Evolutionary conservation across 768 basidiomycete genomes (phyloP).

Genomic region (Hypholoma sublateritium): DNA sequence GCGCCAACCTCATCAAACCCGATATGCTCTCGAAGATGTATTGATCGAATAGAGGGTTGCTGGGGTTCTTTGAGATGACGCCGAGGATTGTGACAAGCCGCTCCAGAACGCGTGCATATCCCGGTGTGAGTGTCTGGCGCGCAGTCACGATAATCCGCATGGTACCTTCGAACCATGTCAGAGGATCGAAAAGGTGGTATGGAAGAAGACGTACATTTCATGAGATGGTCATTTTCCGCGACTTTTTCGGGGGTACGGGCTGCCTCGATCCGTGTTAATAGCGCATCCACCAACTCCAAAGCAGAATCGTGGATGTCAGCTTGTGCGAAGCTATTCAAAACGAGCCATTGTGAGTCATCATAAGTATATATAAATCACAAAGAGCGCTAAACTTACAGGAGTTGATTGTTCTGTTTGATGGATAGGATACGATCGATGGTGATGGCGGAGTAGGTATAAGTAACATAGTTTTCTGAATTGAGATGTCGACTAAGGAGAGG

Average conservation of each 20-base stretch:
- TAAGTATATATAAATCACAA: neutral
- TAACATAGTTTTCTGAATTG: conserved; percentile 82
- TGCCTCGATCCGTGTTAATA: conserved; percentile 78
- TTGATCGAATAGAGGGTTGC: conserved; percentile 97
- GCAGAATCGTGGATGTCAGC: conserved; percentile 86
- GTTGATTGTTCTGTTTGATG: conserved; percentile 76
- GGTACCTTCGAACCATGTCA: conserved; percentile 54
- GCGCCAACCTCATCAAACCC: conserved; percentile 76
- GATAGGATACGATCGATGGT: conserved; percentile 95
- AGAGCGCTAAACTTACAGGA: conserved; percentile 55
- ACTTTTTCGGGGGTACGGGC: conserved; percentile 86
- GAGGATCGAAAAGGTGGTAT: neutral
- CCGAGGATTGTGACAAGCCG: conserved; percentile 84
- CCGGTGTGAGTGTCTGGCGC: conserved; percentile 70
- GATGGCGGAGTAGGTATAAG: conserved; percentile 95
- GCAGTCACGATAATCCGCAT: conserved; percentile 95
- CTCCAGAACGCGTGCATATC: conserved; percentile 60
- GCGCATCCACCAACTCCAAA: conserved; percentile 63
- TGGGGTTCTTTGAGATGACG: conserved; percentile 91
- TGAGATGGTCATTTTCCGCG: conserved; percentile 96
- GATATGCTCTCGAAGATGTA: conserved; percentile 96
- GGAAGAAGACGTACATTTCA: conserved; percentile 78
- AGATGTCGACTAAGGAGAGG: conserved; percentile 86
- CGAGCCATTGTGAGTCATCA: neutral
- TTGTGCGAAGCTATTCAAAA: conserved; percentile 69